phyloP scores from a whole-genome alignment of 2,329 filamentous ascomycete genomes.

The Alternaria triticina region DNA sequence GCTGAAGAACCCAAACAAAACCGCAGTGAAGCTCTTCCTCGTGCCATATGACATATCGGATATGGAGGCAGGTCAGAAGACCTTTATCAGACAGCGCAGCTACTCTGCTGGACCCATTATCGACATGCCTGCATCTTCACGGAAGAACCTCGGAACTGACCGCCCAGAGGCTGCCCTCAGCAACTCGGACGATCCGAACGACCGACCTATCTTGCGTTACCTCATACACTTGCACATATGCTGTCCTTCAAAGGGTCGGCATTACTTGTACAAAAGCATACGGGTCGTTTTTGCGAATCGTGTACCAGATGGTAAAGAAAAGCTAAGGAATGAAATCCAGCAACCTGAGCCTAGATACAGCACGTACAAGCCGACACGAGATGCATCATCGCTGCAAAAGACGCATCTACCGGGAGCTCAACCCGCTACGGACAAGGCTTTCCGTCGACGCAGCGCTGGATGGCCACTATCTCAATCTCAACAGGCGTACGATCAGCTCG shows the following conservation, averaged over 20 bases:
- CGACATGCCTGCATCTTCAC: constrained; percentile 65
- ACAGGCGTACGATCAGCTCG: constrained; percentile 35
- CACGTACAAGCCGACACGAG: constrained; percentile 73
- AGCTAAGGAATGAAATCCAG: constrained; percentile 86
- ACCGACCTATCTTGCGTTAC: constrained; percentile 81
- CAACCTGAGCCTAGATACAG: constrained; percentile 86
- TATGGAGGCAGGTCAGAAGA: constrained; percentile 94
- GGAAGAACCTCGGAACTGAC: constrained; percentile 59
- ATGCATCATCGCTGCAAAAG: constrained; percentile 39
- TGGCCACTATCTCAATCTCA: constrained; percentile 37
- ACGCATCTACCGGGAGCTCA: constrained; percentile 27
- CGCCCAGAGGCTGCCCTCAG: constrained; percentile 60
- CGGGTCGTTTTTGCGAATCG: constrained; percentile 96
- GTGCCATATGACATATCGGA: constrained; percentile 90
- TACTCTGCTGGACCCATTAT: constrained; percentile 88
- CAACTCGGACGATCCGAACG: constrained; percentile 58
- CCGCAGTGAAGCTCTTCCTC: constrained; percentile 93
- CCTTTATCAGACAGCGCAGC: constrained; percentile 91
- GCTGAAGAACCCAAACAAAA: constrained; percentile 98
- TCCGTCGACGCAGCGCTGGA: constrained; percentile 42
- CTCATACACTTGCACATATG: constrained; percentile 94
- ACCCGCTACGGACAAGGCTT: constrained; percentile 34
- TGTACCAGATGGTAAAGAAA: constrained; percentile 94
- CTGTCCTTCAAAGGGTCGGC: constrained; percentile 80
- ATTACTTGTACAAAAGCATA: constrained; percentile 89